These are phyloP conservation scores for Aquanectria penicillioides DNA, from an alignment of 2,329 filamentous ascomycete genomes.

Conservation along the genomic window DNA sequence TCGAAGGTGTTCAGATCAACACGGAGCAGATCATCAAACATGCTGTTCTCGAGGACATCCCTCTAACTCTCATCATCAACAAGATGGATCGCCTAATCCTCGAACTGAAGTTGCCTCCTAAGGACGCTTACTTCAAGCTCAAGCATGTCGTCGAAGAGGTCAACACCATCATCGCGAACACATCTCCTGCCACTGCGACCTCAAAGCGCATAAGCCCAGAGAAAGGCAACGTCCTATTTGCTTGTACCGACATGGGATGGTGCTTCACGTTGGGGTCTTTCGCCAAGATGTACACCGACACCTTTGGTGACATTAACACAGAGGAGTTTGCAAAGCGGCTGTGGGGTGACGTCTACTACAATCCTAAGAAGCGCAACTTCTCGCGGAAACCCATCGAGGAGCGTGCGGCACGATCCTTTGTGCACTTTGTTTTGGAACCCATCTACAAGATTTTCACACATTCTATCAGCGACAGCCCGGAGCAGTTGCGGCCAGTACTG, in stretches of 20 bases:
- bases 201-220: slow-evolving; percentile 88
- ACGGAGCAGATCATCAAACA: slow-evolving; percentile 98
- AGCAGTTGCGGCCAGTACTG: slow-evolving; percentile 83
- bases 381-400: slow-evolving; percentile 88
- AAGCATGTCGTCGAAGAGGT: slow-evolving; percentile 99
- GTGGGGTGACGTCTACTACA: slow-evolving; percentile 98
- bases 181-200: slow-evolving; percentile 82
- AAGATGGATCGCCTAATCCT: slow-evolving; percentile 97
- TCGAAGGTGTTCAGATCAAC: slow-evolving; percentile 98
- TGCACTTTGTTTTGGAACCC: slow-evolving; percentile 94
- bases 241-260: slow-evolving; percentile 94
- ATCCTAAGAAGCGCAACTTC: slow-evolving; percentile 89
- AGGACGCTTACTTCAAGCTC: slow-evolving; percentile 97
- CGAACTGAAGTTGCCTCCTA: slow-evolving; percentile 92
- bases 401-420: slow-evolving; percentile 83
- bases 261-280: slow-evolving; percentile 96
- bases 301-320: slow-evolving; percentile 82
- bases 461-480: slow-evolving; percentile 89
- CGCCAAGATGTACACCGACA: slow-evolving; percentile 94
- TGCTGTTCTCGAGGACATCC: slow-evolving; percentile 88
- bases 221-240: slow-evolving; percentile 97
- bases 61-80: slow-evolving; percentile 91
- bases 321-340: slow-evolving; percentile 85
- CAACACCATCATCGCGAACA: slow-evolving; percentile 93
- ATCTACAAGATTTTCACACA: slow-evolving; percentile 98